Evolutionary conservation across 2,329 filamentous ascomycete genomes (phyloP).

Genomic region (Cordyceps javanica): DNA sequence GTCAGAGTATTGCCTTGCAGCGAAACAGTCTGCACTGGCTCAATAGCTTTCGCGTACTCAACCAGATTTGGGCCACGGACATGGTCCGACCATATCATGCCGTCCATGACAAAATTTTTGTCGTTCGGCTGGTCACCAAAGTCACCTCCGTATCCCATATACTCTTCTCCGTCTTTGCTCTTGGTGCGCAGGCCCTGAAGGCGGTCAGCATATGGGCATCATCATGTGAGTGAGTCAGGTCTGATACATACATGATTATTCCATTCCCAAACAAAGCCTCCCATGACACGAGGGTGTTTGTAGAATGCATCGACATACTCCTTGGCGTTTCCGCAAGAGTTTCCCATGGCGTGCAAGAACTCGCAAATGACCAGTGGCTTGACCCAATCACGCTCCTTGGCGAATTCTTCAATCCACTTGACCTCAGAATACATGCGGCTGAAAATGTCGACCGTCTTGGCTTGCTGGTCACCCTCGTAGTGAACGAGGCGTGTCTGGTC

Average conservation of each 20-base stretch:
- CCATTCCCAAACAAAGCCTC: conserved; percentile 63
- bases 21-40: conserved; percentile 48
- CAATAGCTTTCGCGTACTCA: conserved; percentile 53
- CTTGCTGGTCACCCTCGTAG: conserved; percentile 57
- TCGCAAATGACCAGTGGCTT: conserved; percentile 55
- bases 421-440: conserved; percentile 59
- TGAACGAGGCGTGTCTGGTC: conserved; percentile 56
- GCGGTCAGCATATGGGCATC: neutral
- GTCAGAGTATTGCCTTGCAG: conserved; percentile 36
- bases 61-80: conserved; percentile 43
- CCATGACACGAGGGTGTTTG: conserved; percentile 44
- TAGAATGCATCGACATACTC: conserved; percentile 64
- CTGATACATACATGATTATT: conserved; percentile 43
- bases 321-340: conserved; percentile 59
- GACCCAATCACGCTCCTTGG: conserved; percentile 35
- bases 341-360: conserved; percentile 62
- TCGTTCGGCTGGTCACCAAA: conserved; percentile 57
- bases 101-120: conserved; percentile 53
- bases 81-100: conserved; percentile 41
- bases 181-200: conserved; percentile 37
- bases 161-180: conserved; percentile 36
- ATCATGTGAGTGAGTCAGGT: neutral
- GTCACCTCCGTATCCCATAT: conserved; percentile 55
- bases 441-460: conserved; percentile 55
- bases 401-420: conserved; percentile 35